A percentile compares a stretch with the other conserved stretches of the same genome.
Evolutionary conservation across 2,329 filamentous ascomycete species (phyloP).

Genomic region (Colletotrichum navitas): DNA sequence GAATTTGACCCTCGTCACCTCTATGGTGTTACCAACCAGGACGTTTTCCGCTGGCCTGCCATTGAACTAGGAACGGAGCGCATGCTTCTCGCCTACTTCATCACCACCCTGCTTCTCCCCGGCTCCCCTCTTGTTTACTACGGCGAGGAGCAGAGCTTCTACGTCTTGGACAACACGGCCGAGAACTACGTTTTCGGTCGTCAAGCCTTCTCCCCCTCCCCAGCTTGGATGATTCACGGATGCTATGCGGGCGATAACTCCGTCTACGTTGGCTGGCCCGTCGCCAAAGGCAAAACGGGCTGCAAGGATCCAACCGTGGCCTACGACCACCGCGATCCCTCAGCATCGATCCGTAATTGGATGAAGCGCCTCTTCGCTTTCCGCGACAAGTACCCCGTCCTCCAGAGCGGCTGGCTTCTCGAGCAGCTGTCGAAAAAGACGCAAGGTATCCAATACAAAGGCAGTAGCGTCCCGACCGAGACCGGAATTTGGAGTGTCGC

Average conservation of each 20-base stretch:
- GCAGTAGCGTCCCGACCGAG: constrained; percentile 66
- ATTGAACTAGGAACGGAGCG: constrained; percentile 68
- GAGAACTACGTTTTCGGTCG: constrained; percentile 75
- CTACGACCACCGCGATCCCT: constrained; percentile 73
- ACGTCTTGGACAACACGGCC: constrained; percentile 73
- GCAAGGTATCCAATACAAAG: constrained; percentile 61
- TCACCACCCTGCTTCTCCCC: constrained; percentile 70
- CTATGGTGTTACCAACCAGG: constrained; percentile 75
- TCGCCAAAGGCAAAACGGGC: constrained; percentile 64
- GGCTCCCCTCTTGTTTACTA: constrained; percentile 71
- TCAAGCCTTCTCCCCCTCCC: constrained; percentile 70
- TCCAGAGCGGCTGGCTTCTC: constrained; percentile 71
- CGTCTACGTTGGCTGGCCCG: constrained; percentile 70
- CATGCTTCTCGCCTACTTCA: constrained; percentile 68
- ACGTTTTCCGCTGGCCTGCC: constrained; percentile 74
- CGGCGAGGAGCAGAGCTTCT: constrained; percentile 76
- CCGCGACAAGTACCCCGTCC: constrained; percentile 65
- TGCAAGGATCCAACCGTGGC: constrained; percentile 69
- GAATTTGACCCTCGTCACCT: constrained; percentile 74
- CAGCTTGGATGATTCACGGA: constrained; percentile 74
- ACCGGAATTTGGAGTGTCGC: constrained; percentile 71
- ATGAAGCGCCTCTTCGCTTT: constrained; percentile 73
- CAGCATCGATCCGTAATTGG: constrained; percentile 70
- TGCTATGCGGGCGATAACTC: constrained; percentile 69
- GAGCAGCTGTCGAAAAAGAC: constrained; percentile 69